Conservation (phyloP, 2,329 filamentous ascomycete genomes). For the Lomentospora prolificans region DNA sequence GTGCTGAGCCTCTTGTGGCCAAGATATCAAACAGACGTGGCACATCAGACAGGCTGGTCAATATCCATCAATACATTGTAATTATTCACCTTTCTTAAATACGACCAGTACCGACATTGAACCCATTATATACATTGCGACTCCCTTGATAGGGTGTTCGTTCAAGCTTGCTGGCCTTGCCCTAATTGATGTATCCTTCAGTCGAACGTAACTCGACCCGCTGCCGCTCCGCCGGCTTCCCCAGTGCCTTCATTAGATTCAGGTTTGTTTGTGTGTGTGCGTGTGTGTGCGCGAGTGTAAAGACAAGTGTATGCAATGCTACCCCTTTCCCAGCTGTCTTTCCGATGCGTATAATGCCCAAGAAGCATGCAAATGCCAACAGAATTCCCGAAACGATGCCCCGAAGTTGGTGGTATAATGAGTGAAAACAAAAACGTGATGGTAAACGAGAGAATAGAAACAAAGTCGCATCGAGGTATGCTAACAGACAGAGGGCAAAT, state of each 20-base stretch:
- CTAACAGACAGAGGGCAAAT: no score
- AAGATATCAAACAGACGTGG: not conserved
- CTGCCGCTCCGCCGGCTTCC: no score
- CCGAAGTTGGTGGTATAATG: not conserved
- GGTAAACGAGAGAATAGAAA: not conserved
- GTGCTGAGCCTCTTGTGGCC: no score
- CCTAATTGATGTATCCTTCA: no score
- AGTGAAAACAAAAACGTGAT: slow-evolving; percentile 5
- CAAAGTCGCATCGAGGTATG: no score
- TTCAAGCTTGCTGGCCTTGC: not conserved
- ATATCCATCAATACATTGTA: slow-evolving; percentile 4
- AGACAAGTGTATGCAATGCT: slow-evolving; percentile 3
- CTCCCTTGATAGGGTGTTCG: no score
- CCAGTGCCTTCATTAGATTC: not conserved
- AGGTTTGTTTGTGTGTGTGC: no score
- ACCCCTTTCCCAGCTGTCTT: not conserved
- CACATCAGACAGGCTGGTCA: not conserved
- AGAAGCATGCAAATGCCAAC: slow-evolving; percentile 4
- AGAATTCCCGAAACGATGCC: not conserved
- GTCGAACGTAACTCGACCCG: no score
- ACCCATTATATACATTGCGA: not conserved
- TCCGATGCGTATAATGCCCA: slow-evolving; percentile 1
- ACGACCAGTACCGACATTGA: not conserved
- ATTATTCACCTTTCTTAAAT: not conserved
- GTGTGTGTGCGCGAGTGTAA: no score